Base-by-base conservation (phyloP, 768 basidiomycete genomes). In the Goffeauzyma gilvescens region DNA sequence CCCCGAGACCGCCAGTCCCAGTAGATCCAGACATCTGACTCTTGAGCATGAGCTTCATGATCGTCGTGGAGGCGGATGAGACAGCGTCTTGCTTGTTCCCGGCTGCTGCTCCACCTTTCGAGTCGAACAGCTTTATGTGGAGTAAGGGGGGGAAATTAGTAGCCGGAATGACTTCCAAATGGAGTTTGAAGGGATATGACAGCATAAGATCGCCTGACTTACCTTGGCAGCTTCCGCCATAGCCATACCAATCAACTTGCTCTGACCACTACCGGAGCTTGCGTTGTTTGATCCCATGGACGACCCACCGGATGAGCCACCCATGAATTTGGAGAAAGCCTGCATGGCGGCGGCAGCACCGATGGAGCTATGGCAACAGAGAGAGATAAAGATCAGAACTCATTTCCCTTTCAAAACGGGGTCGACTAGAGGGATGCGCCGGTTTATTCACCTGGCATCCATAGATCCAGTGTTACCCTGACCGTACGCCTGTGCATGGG, bases 41-140 rank as follows among this genome's bases (percentile, higher is more conserved):
- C 56, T 63, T 63, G 46, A 82, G 74, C 32, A 85, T 56, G 30
- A 86, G 67, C 66, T 87, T 85, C 73, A 83, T 76, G 44, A 81
- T 74, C 0, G 79, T 85, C 75, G 78, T 76, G 3, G 78, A 82
- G 33, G 85, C 85, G 10, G 79, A 72, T 45, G 80, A 82, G 55
- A 89, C 75, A 7, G 76, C 77, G 54, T 85, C 81, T 54, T 89
- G 84, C 65, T 66, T 66, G 50, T 49, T 51, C 12, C 62, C 63
- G 9, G 72, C 70, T 3, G 73, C 70, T 5, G 38, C 31, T 6
- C 75, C 75, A 15, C 78, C 79, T 20, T 72, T 69, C 49, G 71
- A 65, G 53, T 83, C 81, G 51, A 86, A 80, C 37, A 83, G 64
- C 58, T n/a, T n/a, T n/a, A n/a, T 81, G 79, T 13, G 72, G 66